These are phyloP conservation scores for Pezicula rhizophila DNA, from an alignment of 2,329 filamentous ascomycete genomes.

Conservation along the genomic window DNA sequence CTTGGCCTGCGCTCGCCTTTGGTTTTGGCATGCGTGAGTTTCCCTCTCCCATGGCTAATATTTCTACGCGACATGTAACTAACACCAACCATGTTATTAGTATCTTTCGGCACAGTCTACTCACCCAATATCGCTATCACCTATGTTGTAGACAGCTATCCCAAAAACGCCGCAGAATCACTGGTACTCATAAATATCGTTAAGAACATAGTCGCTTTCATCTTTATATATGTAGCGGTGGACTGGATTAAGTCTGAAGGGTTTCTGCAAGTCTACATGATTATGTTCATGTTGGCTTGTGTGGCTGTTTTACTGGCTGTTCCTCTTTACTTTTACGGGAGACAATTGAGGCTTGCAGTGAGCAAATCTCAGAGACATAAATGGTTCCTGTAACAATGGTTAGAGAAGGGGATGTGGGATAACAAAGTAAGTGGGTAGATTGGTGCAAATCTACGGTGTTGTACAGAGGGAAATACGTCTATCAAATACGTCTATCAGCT, in stretches of 20 bases:
- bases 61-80: background rate
- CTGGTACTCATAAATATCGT: background rate
- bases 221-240: background rate
- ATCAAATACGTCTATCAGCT: too few relatives aligned
- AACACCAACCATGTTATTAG: background rate
- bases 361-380: too few relatives aligned
- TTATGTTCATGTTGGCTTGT: background rate
- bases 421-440: too few relatives aligned
- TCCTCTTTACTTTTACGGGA: constrained; percentile 7
- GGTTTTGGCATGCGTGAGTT: background rate
- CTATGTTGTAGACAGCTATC: background rate
- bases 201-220: background rate
- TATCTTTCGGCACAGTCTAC: background rate
- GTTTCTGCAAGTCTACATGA: background rate
- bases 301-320: background rate
- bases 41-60: background rate
- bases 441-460: too few relatives aligned
- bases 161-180: background rate
- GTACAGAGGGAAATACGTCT: too few relatives aligned
- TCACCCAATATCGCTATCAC: background rate
- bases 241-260: background rate
- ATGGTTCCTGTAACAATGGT: too few relatives aligned
- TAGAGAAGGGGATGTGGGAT: too few relatives aligned
- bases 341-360: too few relatives aligned
- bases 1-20: background rate